Percentiles rank a stretch among this genome's conserved stretches.
phyloP scores from a whole-genome alignment of 306 rosid species.

The Prunus mume region DNA sequence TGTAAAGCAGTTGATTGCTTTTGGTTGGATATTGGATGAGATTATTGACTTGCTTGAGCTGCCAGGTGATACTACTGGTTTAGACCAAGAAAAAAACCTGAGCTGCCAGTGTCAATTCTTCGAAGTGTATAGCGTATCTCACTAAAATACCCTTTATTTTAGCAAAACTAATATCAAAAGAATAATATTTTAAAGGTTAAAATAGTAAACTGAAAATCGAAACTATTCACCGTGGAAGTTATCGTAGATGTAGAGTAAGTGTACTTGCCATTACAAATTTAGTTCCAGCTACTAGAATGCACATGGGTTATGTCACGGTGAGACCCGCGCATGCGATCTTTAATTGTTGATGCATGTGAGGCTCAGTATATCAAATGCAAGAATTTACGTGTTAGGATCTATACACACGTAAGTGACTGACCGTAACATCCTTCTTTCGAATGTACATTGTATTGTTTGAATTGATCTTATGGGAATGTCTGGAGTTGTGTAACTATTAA shows the following conservation, averaged over 20 bases:
- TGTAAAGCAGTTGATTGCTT: neutral
- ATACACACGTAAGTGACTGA: too few relatives aligned
- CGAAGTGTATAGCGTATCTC: neutral
- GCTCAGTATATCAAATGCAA: too few relatives aligned
- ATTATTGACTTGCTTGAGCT: neutral
- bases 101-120: neutral
- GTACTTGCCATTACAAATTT: neutral
- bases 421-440: too few relatives aligned
- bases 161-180: neutral
- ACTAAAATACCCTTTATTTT: neutral
- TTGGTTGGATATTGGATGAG: conserved; percentile 9
- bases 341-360: neutral
- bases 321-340: neutral
- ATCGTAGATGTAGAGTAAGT: neutral
- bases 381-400: too few relatives aligned
- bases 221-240: too few relatives aligned
- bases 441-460: neutral
- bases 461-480: neutral
- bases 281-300: neutral
- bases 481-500: neutral
- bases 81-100: neutral
- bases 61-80: neutral
- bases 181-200: neutral
- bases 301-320: neutral
- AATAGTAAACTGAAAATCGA: too few relatives aligned